phyloP scores from a whole-genome alignment of 2,329 filamentous ascomycete genomes.

The Colletotrichum aenigma region DNA sequence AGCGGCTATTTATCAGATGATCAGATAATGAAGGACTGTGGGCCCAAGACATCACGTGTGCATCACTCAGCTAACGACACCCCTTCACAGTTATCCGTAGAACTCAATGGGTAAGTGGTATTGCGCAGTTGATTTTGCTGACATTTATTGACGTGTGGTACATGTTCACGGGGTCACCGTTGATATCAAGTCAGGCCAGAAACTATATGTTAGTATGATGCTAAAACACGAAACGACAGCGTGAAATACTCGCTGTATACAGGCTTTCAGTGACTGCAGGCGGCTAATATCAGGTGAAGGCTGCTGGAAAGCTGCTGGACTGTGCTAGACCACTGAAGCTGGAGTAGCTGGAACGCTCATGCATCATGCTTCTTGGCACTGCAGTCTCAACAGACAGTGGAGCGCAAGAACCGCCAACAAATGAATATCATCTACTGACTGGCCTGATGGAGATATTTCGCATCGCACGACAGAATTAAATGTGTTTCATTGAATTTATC shows the following conservation, averaged over 20 bases:
- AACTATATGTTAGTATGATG: neutral
- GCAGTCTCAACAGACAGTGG: neutral
- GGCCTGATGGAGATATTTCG: too few relatives aligned
- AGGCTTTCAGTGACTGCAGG: neutral
- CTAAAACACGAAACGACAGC: neutral
- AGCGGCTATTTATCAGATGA: neutral
- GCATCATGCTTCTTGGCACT: neutral
- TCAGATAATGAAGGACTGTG: neutral
- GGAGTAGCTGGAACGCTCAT: fast-evolving
- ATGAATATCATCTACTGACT: too few relatives aligned
- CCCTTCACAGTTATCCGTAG: neutral
- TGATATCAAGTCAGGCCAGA: neutral
- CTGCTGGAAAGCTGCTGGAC: fast-evolving
- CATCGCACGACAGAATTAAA: fast-evolving
- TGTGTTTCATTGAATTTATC: neutral
- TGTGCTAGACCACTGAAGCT: neutral
- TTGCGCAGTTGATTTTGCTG: neutral
- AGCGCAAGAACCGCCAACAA: neutral
- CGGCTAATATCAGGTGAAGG: neutral
- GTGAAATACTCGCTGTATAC: neutral
- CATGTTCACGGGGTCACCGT: neutral
- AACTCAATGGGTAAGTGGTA: neutral
- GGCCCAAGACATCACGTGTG: neutral
- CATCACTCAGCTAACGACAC: constrained; percentile 48
- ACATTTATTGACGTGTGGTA: neutral